These are phyloP conservation scores for Melaleuca quinquenervia DNA, from an alignment of 345 rosid species.

Conservation along the genomic window DNA sequence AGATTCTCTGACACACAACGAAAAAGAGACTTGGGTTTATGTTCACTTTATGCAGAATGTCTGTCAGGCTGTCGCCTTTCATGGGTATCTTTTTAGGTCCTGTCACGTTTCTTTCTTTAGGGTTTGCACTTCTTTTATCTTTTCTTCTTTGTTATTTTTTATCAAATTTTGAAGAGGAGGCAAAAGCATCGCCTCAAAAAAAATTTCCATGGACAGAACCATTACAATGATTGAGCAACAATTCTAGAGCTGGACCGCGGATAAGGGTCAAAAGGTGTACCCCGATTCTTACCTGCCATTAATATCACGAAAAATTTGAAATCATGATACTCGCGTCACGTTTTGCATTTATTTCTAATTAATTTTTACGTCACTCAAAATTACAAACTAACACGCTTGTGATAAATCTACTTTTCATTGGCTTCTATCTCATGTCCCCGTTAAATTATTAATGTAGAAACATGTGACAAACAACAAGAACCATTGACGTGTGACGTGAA, in stretches of 20 bases:
- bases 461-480: background rate
- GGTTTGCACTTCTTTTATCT: background rate
- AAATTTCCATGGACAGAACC: background rate
- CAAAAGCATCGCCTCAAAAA: background rate
- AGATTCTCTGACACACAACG: background rate
- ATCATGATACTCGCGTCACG: rapidly evolving
- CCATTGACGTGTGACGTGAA: rapidly evolving
- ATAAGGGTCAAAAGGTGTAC: background rate
- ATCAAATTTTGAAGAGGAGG: background rate
- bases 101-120: background rate
- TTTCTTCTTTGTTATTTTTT: background rate
- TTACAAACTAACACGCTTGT: no score
- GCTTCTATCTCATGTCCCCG: rapidly evolving
- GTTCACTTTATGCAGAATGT: background rate
- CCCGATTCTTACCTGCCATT: background rate
- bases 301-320: background rate
- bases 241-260: background rate
- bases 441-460: background rate
- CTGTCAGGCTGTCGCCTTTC: background rate
- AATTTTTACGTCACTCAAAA: background rate
- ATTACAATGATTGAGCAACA: background rate
- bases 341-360: background rate
- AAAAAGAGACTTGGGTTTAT: background rate
- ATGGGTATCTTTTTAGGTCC: background rate
- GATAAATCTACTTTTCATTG: rapidly evolving